Conservation (phyloP, 2,329 filamentous ascomycete species). For the Coniochaeta sp. region DNA sequence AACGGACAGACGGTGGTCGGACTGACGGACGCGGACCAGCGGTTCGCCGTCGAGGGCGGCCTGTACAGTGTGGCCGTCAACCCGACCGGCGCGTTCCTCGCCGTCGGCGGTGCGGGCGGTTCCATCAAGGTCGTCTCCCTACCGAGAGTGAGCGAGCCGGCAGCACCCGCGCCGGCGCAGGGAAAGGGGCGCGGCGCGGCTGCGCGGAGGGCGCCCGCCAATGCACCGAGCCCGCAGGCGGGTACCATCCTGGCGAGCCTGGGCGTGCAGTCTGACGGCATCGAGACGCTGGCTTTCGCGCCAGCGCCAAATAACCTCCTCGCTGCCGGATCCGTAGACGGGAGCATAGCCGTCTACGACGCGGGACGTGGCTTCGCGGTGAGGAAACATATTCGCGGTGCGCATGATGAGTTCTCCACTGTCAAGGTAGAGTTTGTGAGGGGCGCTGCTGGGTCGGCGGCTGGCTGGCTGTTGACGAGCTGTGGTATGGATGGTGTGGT, state of each 20-base stretch:
- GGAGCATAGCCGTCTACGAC: constrained; percentile 80
- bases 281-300: constrained; percentile 70
- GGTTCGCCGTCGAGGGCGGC: constrained; percentile 87
- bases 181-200: constrained; percentile 11
- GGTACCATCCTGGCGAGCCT: constrained; percentile 72
- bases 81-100: constrained; percentile 70
- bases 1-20: constrained; percentile 63
- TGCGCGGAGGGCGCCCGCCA: constrained; percentile 19
- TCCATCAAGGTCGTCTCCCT: constrained; percentile 79
- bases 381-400: constrained; percentile 72
- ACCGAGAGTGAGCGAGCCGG: constrained; percentile 48
- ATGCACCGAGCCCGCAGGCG: constrained; percentile 27
- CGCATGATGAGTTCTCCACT: constrained; percentile 82
- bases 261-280: constrained; percentile 65
- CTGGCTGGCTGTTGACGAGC: constrained; percentile 69
- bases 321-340: constrained; percentile 63
- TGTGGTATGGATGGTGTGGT: constrained; percentile 91
- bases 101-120: constrained; percentile 81
- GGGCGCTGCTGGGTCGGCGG: constrained; percentile 24
- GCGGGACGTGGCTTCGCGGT: constrained; percentile 78
- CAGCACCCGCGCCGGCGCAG: constrained; percentile 12
- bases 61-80: constrained; percentile 83
- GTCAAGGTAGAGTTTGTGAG: constrained; percentile 85
- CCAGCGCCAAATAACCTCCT: constrained; percentile 45
- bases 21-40: constrained; percentile 74